These are phyloP conservation scores for Stromatinia cepivora DNA, from an alignment of 2,329 filamentous ascomycete species.

Conservation along the genomic window DNA sequence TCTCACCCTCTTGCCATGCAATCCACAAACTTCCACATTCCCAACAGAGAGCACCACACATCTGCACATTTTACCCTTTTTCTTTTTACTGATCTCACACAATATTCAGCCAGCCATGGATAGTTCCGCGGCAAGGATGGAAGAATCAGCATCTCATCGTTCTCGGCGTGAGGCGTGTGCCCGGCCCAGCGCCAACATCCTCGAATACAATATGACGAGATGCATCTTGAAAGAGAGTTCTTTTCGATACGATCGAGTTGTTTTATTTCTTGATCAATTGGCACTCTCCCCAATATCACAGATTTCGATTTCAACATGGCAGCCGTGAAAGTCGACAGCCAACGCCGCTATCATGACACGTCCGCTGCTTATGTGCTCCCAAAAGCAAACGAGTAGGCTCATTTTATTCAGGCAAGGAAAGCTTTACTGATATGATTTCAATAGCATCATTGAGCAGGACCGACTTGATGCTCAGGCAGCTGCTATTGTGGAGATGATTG, in stretches of 20 bases:
- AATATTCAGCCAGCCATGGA: neutral
- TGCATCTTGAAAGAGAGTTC: neutral
- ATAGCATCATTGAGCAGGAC: slow-evolving; percentile 16
- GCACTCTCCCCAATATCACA: neutral
- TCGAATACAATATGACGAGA: slow-evolving; percentile 4
- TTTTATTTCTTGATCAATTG: neutral
- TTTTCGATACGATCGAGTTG: neutral
- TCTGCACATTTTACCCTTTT: neutral
- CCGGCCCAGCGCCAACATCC: neutral
- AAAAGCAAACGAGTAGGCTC: slow-evolving; percentile 19
- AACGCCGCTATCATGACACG: slow-evolving; percentile 16
- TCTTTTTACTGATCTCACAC: neutral
- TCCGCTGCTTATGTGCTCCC: slow-evolving; percentile 18
- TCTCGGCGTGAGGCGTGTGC: neutral
- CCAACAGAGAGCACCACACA: neutral
- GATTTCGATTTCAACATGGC: neutral
- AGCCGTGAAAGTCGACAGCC: neutral
- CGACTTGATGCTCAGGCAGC: slow-evolving; percentile 19
- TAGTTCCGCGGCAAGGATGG: neutral
- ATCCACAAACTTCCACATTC: neutral
- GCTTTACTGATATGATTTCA: neutral
- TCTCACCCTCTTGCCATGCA: neutral
- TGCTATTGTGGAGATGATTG: slow-evolving; percentile 23
- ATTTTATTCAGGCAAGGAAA: neutral
- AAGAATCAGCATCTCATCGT: neutral